Base-by-base conservation (phyloP, 495 filamentous ascomycete genomes). In the Chaetomium fimeti region DNA sequence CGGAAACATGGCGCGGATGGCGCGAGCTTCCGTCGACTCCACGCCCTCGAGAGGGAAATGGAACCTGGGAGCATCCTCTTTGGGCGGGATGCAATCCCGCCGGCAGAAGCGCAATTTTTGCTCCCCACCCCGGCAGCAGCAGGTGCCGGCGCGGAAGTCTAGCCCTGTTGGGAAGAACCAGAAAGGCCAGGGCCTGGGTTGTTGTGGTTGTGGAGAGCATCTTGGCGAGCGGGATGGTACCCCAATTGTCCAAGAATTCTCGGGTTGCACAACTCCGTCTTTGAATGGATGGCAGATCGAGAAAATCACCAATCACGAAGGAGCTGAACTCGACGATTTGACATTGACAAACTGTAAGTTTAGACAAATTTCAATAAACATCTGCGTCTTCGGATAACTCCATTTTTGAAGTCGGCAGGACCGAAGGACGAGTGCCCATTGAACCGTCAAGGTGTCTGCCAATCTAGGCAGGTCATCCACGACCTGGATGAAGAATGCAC, bases 21-120 rank as follows among this genome's bases (percentile, higher is more conserved):
- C 60, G 53, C 55, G 61, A 60, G 55, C 61, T 64, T 51, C 56
- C 38, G 51, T 52, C 40, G 29, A 27, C 61, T 56, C 61, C 48
- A 56, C 40, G 60, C 29, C 29, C 64, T 28, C 57, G 52, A 52
- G 40, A 47, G 43, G 13, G 18, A 47, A 47, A 47, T 27, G 36
- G 57, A 9, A 48, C 27, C 25, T 48, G 32, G 38, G 38, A 15
- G 27, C 47, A 47, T 16, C 32, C 32, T 42, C n/a, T 57, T 38
- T 25, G 32, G 47, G 45, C 43, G 25, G 61, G 36, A 47, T 22
- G 45, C 43, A 24, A 48, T 51, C 43, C 58, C 43, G 47, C 28
- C 43, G 54, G 53, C 24, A 57, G 43, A 58, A 57, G 28, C 28
- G 32, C 55, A 61, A 60, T 57, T 63, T 57, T 58, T 57, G 42